These are phyloP conservation scores for Pythium phragmiticola DNA, from an alignment of 352 stramenopile species.

Conservation along the genomic window DNA sequence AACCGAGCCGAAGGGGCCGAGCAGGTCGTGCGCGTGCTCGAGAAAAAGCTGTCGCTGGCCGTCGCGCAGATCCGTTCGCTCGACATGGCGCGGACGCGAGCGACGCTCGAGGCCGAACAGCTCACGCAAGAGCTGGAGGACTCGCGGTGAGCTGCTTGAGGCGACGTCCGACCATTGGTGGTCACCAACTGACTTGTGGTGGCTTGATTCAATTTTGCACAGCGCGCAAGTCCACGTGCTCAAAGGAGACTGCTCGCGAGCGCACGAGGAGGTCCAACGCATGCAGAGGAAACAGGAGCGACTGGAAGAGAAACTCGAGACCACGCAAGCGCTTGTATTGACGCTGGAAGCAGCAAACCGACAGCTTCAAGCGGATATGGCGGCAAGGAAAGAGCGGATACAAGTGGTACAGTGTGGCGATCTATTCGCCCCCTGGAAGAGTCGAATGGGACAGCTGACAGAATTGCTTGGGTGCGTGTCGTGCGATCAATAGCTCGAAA, in stretches of 20 bases:
- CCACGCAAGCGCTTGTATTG: constrained; percentile 4
- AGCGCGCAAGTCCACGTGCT: constrained; percentile 15
- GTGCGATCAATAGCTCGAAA: constrained; percentile 25
- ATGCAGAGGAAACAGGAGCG: constrained; percentile 16
- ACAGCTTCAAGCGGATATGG: constrained; percentile 25
- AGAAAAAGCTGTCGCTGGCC: constrained; percentile 34
- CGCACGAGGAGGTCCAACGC: constrained; percentile 26
- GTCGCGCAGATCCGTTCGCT: constrained; percentile 39
- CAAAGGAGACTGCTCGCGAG: constrained; percentile 25
- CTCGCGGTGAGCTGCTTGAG: constrained; percentile 11
- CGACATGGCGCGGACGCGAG: constrained; percentile 36
- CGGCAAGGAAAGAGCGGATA: constrained; percentile 25
- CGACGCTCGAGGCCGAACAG: constrained; percentile 35
- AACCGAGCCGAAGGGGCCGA: constrained; percentile 44
- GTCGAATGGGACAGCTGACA: neutral
- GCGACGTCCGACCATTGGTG: neutral
- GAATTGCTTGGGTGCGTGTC: too few relatives aligned
- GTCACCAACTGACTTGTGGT: neutral
- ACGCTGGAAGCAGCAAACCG: constrained; percentile 13
- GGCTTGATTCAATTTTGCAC: neutral
- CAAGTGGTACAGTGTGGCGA: constrained; percentile 26
- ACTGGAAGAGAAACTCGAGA: constrained; percentile 33
- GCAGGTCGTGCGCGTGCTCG: constrained; percentile 39
- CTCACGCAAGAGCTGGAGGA: constrained; percentile 36
- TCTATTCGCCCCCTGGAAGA: neutral